phyloP scores from a whole-genome alignment of 2,329 filamentous ascomycete species.

The Aspergillus caelatus region DNA sequence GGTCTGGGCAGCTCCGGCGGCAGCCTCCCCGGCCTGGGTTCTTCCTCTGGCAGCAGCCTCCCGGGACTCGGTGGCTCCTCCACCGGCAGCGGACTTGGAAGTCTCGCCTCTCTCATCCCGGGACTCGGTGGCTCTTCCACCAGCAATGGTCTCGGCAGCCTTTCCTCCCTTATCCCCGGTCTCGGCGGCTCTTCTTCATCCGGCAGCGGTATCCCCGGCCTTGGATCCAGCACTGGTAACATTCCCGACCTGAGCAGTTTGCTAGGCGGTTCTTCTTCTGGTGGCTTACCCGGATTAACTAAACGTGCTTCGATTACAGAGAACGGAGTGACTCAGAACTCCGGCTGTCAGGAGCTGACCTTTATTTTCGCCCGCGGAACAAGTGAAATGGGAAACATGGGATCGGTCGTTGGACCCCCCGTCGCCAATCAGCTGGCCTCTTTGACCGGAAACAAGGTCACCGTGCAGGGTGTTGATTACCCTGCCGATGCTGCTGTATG shows the following conservation, averaged over 20 bases:
- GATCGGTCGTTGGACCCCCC: slow-evolving; percentile 43
- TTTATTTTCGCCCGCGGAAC: slow-evolving; percentile 50
- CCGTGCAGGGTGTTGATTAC: slow-evolving; percentile 38
- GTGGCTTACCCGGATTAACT: slow-evolving; percentile 12
- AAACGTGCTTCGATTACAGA: slow-evolving; percentile 32
- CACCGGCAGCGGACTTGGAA: slow-evolving; percentile 10
- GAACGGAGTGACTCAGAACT: slow-evolving; percentile 44
- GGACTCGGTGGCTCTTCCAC: background rate
- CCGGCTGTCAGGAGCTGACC: slow-evolving; percentile 45
- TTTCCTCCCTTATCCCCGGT: background rate
- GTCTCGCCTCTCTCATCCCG: background rate
- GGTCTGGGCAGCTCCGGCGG: background rate
- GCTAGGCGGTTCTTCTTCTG: background rate
- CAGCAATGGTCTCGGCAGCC: slow-evolving; percentile 9
- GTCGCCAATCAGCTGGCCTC: slow-evolving; percentile 29
- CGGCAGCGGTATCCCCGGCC: slow-evolving; percentile 5
- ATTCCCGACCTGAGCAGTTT: background rate
- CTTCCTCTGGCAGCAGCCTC: no score
- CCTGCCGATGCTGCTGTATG: slow-evolving; percentile 30
- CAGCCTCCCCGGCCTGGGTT: no score
- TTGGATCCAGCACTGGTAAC: slow-evolving; percentile 1
- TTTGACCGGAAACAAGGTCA: slow-evolving; percentile 29
- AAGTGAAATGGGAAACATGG: slow-evolving; percentile 47
- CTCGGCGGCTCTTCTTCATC: background rate
- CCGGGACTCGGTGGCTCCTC: background rate